Evolutionary conservation across 2,329 filamentous ascomycete species (phyloP), one percentile per base, ranked within the genome.

Genomic region (Verruconis gallopava): DNA sequence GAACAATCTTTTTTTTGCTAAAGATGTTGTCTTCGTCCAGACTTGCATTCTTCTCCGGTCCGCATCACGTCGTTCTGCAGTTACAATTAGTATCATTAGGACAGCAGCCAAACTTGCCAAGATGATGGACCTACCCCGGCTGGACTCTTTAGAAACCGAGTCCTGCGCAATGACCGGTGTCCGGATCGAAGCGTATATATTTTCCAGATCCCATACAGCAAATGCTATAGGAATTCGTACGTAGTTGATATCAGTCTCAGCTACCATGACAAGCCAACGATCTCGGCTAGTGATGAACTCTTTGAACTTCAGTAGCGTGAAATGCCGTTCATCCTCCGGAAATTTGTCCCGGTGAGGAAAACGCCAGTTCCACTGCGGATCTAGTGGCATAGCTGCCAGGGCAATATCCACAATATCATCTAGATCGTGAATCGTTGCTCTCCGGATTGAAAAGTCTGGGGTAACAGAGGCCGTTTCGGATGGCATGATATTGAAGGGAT

Each of bases 281-380:
- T 39, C 40, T 18, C 21, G 35, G 25, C 44, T 34, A 14, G 38
- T 36, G 15, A 48, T 33, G 30, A 48, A 46, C 17, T 46, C 40
- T n/a, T 25, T n/a, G 30, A 42, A 48, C n/a, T 37, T 30, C 18
- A 15, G 15, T 9, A 41, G 30, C 21, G 46, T 48, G 19, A 44
- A 39, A 14, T 33, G 17, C 3, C 37, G 20, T 14, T 30, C 35
- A 18, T 48, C 46, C 5, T 38, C 39, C 1, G 46, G 40, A 32
- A 33, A 46, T 11, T 32, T 32, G 30, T 15, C 32, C 18, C 44
- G 44, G 30, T 32, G 21, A 12, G 46, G 46, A 25, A 46, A 48
- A 14, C 46, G 35, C 21, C 44, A 48, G 21, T 48, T 28, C 46
- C 46, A 48, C 34, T 46, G 44, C 19, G 46, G 46, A 20, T 48